These are phyloP conservation scores for Delitschia confertaspora DNA, from an alignment of 495 filamentous ascomycete species.

Conservation along the genomic window DNA sequence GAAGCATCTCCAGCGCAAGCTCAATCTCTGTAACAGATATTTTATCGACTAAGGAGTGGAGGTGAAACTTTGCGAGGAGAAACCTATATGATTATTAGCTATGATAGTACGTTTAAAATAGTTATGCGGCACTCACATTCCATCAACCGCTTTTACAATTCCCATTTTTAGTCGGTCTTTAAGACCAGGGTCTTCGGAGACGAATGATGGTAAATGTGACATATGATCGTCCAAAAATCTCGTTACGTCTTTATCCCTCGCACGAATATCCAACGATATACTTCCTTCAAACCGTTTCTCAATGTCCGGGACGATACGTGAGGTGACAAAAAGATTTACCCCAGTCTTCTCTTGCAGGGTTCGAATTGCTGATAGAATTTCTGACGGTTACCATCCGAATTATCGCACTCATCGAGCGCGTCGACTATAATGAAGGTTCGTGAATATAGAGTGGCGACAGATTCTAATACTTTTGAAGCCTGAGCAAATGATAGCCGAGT, in stretches of 20 bases:
- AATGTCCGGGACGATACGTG: conserved; percentile 9
- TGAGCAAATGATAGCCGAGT: background rate
- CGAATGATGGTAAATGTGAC: conserved; percentile 1
- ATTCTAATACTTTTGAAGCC: conserved; percentile 29
- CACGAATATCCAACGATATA: conserved; percentile 11
- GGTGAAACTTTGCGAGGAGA: conserved; percentile 43
- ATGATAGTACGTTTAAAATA: background rate
- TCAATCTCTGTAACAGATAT: background rate
- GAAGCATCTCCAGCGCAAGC: background rate
- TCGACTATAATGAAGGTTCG: conserved; percentile 40
- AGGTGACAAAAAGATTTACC: conserved; percentile 22
- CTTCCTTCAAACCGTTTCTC: conserved; percentile 4
- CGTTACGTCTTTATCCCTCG: conserved; percentile 14
- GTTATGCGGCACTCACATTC: conserved; percentile 10
- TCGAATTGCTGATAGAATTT: conserved; percentile 32
- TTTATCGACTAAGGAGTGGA: conserved; percentile 1
- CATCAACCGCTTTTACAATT: conserved; percentile 12
- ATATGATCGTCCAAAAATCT: conserved; percentile 11
- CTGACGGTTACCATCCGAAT: conserved; percentile 16
- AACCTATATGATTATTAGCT: conserved; percentile 37
- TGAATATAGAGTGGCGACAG: conserved; percentile 22
- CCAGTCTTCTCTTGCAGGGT: conserved; percentile 25
- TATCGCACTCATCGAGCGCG: conserved; percentile 39
- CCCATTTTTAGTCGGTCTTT: background rate
- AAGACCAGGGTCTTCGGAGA: conserved; percentile 2